These are phyloP conservation scores for Thamnidium elegans DNA, from an alignment of 192 early-diverging fungal species.

Conservation along the genomic window DNA sequence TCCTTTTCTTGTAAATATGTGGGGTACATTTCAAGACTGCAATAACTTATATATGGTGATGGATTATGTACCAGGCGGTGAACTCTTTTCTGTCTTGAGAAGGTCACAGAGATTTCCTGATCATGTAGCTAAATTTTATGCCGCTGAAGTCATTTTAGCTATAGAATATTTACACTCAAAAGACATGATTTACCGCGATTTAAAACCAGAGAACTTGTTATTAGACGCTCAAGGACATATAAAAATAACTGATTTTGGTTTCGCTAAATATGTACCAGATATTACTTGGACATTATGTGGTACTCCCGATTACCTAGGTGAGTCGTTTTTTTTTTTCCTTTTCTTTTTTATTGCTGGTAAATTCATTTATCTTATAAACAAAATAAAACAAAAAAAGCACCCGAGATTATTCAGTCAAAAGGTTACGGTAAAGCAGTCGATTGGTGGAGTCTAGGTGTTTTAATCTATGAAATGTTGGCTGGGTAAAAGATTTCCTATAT, in stretches of 20 bases:
- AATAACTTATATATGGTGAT: slow-evolving; percentile 78
- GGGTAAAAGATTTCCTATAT: too few species aligned
- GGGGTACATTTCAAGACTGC: slow-evolving; percentile 86
- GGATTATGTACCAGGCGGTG: slow-evolving; percentile 85
- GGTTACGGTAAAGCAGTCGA: slow-evolving; percentile 86
- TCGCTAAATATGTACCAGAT: slow-evolving; percentile 77
- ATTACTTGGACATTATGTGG: slow-evolving; percentile 83
- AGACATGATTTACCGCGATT: slow-evolving; percentile 73
- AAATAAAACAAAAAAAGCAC: slow-evolving; percentile 40
- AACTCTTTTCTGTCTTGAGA: slow-evolving; percentile 82
- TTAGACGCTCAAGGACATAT: slow-evolving; percentile 75
- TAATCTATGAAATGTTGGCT: slow-evolving; percentile 86
- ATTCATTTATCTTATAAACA: not conserved
- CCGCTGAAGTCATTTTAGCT: slow-evolving; percentile 67
- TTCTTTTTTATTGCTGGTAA: not conserved
- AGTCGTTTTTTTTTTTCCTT: not conserved
- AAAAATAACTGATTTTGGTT: slow-evolving; percentile 85
- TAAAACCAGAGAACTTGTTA: slow-evolving; percentile 79
- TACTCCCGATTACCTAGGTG: slow-evolving; percentile 66
- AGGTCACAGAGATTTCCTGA: slow-evolving; percentile 71
- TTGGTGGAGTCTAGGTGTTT: slow-evolving; percentile 87
- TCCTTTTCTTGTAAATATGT: slow-evolving; percentile 87
- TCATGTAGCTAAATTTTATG: slow-evolving; percentile 71
- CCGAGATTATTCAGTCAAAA: slow-evolving; percentile 80
- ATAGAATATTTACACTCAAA: slow-evolving; percentile 75